phyloP scores from a whole-genome alignment of 257 asterid species.

The Solanum lignicaule region DNA sequence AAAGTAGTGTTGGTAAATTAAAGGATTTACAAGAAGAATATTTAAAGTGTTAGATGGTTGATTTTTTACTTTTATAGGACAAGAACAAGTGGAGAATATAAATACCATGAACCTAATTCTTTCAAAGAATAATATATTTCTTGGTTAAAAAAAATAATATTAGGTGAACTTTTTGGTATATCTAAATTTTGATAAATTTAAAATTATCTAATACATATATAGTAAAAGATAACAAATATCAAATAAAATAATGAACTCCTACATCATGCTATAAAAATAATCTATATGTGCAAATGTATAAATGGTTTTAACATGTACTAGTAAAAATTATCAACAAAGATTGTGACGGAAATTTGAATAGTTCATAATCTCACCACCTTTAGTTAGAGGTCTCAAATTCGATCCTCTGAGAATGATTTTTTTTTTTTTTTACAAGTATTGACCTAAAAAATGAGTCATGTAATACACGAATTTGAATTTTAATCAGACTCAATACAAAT shows the following conservation, averaged over 20 bases:
- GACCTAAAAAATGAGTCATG: accelerated
- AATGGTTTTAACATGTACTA: background rate
- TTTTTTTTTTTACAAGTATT: background rate
- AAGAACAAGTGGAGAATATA: background rate
- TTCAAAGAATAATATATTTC: background rate
- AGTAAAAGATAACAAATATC: too few species aligned
- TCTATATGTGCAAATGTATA: background rate
- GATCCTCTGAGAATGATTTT: accelerated
- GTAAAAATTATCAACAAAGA: too few species aligned
- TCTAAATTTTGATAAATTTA: too few species aligned
- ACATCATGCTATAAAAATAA: background rate
- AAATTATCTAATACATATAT: too few species aligned
- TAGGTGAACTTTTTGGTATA: background rate
- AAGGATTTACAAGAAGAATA: background rate
- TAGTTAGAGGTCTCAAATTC: background rate
- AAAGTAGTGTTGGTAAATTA: background rate
- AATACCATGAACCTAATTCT: background rate
- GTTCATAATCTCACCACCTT: background rate
- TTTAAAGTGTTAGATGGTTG: background rate
- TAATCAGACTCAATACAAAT: background rate
- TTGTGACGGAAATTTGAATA: accelerated
- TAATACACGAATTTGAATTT: accelerated
- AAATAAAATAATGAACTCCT: background rate
- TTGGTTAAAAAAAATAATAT: background rate
- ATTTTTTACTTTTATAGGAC: background rate